phyloP scores from a whole-genome alignment of 2,329 filamentous ascomycete genomes.

The Fusarium virguliforme region DNA sequence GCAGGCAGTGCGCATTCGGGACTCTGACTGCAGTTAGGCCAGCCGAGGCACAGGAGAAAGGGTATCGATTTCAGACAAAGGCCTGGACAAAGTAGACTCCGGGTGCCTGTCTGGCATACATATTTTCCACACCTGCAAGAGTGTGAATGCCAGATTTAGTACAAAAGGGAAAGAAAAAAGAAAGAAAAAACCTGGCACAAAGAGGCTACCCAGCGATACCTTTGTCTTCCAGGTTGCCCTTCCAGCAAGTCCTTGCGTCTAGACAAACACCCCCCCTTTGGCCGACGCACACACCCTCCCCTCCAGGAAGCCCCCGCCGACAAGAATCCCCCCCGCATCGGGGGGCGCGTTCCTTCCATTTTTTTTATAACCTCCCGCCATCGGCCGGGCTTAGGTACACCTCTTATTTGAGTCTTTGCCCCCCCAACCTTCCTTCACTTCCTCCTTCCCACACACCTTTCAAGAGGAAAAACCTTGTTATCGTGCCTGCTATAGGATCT shows the following conservation, averaged over 20 bases:
- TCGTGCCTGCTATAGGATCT: conserved; percentile 27
- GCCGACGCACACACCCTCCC: conserved; percentile 17
- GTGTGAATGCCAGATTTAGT: not conserved
- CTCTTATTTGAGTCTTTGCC: conserved; percentile 42
- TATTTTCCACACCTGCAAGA: conserved; percentile 1
- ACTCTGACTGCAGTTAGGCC: conserved; percentile 9
- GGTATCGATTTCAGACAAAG: not conserved
- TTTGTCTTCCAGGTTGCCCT: not conserved
- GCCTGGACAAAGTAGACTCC: not conserved
- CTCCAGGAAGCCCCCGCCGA: conserved; percentile 27
- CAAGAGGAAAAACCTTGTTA: conserved; percentile 2
- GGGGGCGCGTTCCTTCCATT: conserved; percentile 36
- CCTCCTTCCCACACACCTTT: conserved; percentile 14
- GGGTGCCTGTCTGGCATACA: conserved; percentile 6
- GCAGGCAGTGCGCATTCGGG: not conserved
- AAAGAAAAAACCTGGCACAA: conserved; percentile 7
- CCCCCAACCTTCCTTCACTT: conserved; percentile 37
- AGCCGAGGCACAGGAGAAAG: conserved; percentile 7
- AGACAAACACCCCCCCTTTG: conserved; percentile 32
- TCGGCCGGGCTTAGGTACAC: conserved; percentile 24
- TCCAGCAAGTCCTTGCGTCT: conserved; percentile 10
- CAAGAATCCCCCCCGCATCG: conserved; percentile 44
- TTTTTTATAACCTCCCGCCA: conserved; percentile 51
- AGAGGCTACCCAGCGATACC: conserved; percentile 14
- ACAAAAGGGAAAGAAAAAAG: not conserved